phyloP scores from a whole-genome alignment of 2,329 filamentous ascomycete genomes.

The Diaporthe sp. region DNA sequence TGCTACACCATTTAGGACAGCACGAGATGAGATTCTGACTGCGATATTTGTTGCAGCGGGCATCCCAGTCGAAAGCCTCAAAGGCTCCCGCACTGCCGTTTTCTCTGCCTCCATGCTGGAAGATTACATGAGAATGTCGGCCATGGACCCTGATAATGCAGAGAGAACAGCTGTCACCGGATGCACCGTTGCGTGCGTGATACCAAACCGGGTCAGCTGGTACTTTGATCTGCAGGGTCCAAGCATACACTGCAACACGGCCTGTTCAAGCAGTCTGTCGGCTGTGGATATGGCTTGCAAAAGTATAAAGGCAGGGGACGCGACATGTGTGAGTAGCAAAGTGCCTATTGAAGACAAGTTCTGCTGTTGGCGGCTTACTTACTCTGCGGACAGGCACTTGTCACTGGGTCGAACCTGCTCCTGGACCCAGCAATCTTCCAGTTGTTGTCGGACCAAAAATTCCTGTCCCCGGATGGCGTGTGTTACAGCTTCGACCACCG shows the following conservation, averaged over 20 bases:
- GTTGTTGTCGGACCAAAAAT: conserved; percentile 38
- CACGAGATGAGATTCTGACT: conserved; percentile 21
- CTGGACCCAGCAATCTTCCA: conserved; percentile 41
- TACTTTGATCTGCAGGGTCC: conserved; percentile 55
- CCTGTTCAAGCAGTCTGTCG: conserved; percentile 49
- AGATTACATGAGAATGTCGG: conserved; percentile 51
- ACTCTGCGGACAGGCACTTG: conserved; percentile 19
- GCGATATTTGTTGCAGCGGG: conserved; percentile 48
- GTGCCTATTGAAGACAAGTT: too few species aligned
- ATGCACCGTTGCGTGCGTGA: conserved; percentile 23
- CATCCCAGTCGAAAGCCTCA: conserved; percentile 48
- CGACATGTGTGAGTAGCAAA: not conserved
- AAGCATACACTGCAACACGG: conserved; percentile 54
- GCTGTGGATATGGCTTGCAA: conserved; percentile 37
- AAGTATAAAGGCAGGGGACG: conserved; percentile 1
- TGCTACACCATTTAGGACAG: not conserved
- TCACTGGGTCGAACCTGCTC: conserved; percentile 38
- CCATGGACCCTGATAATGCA: conserved; percentile 52
- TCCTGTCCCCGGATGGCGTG: conserved; percentile 49
- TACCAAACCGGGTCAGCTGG: conserved; percentile 57
- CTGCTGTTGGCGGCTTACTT: not conserved
- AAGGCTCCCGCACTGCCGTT: conserved; percentile 50
- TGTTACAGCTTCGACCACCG: conserved; percentile 51
- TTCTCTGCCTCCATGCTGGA: conserved; percentile 55
- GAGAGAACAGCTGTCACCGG: conserved; percentile 52